Conservation (phyloP, 441 rosid genomes). For the Adansonia madagascariensis region DNA sequence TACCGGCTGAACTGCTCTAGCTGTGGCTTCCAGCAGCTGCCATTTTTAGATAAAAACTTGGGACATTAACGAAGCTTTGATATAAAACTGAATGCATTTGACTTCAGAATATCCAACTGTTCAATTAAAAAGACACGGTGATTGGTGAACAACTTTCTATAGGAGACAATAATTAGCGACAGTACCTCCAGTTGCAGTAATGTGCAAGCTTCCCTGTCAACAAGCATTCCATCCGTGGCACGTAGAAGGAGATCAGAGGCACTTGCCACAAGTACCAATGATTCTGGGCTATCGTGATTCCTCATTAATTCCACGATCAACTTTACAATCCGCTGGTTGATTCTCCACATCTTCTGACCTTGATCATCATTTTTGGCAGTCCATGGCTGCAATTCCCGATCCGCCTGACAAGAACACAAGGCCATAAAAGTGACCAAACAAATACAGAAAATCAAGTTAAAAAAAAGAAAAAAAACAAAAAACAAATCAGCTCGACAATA, state of each 20-base stretch:
- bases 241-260: constrained; percentile 96
- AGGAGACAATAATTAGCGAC: neutral
- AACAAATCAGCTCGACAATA: neutral
- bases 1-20: constrained; percentile 86
- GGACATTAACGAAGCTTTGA: neutral
- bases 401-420: constrained; percentile 69
- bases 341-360: constrained; percentile 93
- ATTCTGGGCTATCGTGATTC: constrained; percentile 83
- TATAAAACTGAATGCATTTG: neutral
- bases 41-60: neutral
- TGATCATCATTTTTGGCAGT: constrained; percentile 92
- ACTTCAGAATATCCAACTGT: neutral
- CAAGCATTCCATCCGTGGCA: constrained; percentile 97
- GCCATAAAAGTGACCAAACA: constrained; percentile 39
- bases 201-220: constrained; percentile 99
- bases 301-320: constrained; percentile 93
- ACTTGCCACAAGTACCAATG: constrained; percentile 86
- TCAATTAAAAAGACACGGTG: neutral
- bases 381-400: constrained; percentile 97
- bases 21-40: constrained; percentile 97
- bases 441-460: constrained; percentile 16
- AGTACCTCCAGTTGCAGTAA: constrained; percentile 93
- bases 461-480: neutral
- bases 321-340: constrained; percentile 92
- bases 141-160: neutral